Evolutionary conservation across 768 basidiomycete species (phyloP).

Genomic region (Russula virescens): DNA sequence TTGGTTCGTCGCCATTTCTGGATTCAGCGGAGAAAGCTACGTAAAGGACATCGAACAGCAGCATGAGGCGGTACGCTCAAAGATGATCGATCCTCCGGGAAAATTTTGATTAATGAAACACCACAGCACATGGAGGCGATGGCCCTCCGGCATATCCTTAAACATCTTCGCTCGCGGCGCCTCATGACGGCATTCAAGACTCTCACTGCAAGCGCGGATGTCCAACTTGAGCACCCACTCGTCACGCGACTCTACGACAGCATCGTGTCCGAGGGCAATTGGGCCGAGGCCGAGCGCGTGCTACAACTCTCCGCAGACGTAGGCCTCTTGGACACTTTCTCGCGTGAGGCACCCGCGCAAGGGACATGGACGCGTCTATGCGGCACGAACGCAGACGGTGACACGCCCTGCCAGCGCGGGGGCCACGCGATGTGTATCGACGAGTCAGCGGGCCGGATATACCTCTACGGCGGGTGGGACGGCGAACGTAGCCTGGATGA

Average conservation of each 20-base stretch:
- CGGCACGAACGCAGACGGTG: constrained; percentile 59
- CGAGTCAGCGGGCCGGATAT: constrained; percentile 52
- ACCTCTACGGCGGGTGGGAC: constrained; percentile 78
- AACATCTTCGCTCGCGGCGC: constrained; percentile 72
- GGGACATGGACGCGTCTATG: constrained; percentile 55
- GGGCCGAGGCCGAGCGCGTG: constrained; percentile 50
- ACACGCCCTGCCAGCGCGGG: constrained; percentile 60
- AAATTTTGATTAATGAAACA: neutral
- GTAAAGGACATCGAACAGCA: constrained; percentile 48
- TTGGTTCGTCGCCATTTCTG: constrained; percentile 64
- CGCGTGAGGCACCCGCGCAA: constrained; percentile 52
- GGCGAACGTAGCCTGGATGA: constrained; percentile 69
- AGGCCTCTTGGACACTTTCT: constrained; percentile 57
- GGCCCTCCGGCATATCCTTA: constrained; percentile 62
- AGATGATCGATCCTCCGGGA: neutral
- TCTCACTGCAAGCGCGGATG: constrained; percentile 48
- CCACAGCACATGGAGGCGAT: constrained; percentile 59
- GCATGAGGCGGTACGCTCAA: constrained; percentile 56
- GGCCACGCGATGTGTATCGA: constrained; percentile 84
- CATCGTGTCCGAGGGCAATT: constrained; percentile 64
- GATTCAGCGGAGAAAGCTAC: constrained; percentile 48
- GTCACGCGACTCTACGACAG: constrained; percentile 57
- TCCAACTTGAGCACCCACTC: constrained; percentile 65
- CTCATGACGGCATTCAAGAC: constrained; percentile 59
- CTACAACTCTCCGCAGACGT: constrained; percentile 45